A percentile compares a stretch with the other conserved stretches of the same genome.
Evolutionary conservation across 352 stramenopile species (phyloP).

Genomic region (Peronosclerospora sorghi): DNA sequence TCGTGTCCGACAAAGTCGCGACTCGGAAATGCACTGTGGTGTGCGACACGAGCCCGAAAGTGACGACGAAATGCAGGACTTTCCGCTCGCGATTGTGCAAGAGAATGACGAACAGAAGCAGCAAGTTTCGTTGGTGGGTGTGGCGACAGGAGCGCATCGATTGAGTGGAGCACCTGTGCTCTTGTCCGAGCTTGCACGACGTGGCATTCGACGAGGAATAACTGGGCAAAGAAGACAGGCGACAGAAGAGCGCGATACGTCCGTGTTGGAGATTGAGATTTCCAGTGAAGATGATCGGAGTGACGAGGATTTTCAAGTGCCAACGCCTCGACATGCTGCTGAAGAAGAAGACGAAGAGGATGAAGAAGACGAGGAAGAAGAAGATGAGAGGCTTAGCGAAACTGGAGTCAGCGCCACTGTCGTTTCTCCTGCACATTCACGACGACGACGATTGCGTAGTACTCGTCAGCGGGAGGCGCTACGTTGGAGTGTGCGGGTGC

Average conservation of each 20-base stretch:
- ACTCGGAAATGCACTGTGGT: conserved; percentile 54
- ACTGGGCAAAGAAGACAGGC: conserved; percentile 19
- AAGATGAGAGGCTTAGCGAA: conserved; percentile 46
- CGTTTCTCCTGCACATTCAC: conserved; percentile 28
- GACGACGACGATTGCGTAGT: conserved; percentile 29
- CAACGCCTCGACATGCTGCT: conserved; percentile 32
- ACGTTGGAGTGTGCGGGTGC: conserved; percentile 22
- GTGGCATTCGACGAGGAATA: conserved; percentile 15
- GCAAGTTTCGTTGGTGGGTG: conserved; percentile 10
- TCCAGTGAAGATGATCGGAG: conserved; percentile 79
- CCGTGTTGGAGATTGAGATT: conserved; percentile 73
- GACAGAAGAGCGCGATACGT: conserved; percentile 70
- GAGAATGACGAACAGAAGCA: conserved; percentile 5
- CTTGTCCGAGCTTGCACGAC: conserved; percentile 50
- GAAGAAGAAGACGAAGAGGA: conserved; percentile 45
- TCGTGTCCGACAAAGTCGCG: conserved; percentile 50
- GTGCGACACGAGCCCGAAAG: conserved; percentile 38
- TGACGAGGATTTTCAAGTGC: conserved; percentile 79
- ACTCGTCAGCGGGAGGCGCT: conserved; percentile 10
- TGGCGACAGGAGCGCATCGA: conserved; percentile 45
- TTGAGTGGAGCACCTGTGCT: conserved; percentile 63
- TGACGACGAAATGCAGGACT: conserved; percentile 33
- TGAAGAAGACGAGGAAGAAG: conserved; percentile 46
- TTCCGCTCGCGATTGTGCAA: conserved; percentile 36
- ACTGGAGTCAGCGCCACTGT: conserved; percentile 24